Percentiles rank a stretch among this genome's conserved stretches.
Evolutionary conservation across 2,329 filamentous ascomycete genomes (phyloP).

Genomic region (Seiridium cupressi): DNA sequence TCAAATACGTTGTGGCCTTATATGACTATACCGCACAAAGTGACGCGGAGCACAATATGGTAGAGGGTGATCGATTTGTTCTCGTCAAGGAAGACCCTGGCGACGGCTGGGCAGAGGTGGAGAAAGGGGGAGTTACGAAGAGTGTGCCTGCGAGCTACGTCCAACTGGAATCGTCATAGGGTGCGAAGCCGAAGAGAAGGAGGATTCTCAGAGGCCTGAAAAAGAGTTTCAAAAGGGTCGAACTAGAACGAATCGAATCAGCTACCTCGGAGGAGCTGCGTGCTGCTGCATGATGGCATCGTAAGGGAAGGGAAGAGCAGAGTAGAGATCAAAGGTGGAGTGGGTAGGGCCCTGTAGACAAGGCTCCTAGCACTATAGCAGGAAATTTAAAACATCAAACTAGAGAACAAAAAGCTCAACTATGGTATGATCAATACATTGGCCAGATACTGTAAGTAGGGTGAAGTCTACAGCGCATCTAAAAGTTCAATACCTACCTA

Average conservation of each 20-base stretch:
- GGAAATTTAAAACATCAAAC: background rate
- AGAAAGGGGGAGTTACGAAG: slow-evolving; percentile 80
- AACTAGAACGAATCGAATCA: background rate
- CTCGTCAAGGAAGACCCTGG: slow-evolving; percentile 83
- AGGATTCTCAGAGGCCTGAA: background rate
- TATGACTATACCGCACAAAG: slow-evolving; percentile 89
- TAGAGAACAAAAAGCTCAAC: too few relatives aligned
- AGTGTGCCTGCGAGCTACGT: slow-evolving; percentile 96
- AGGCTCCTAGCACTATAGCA: background rate
- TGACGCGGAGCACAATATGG: slow-evolving; percentile 86
- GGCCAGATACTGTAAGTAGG: too few relatives aligned
- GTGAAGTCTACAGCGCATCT: too few relatives aligned
- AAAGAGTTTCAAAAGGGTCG: background rate
- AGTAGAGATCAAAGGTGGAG: too few relatives aligned
- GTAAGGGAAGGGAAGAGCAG: background rate
- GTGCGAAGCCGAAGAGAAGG: background rate
- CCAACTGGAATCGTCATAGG: slow-evolving; percentile 46
- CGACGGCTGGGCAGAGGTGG: slow-evolving; percentile 96
- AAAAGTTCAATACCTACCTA: too few relatives aligned
- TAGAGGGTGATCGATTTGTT: slow-evolving; percentile 87
- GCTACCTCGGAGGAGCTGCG: background rate
- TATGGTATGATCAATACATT: too few relatives aligned
- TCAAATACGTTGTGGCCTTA: slow-evolving; percentile 88
- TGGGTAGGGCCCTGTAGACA: too few relatives aligned
- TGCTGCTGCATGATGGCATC: background rate